phyloP scores from a whole-genome alignment of 768 basidiomycete species.

The Mycena amicta region DNA sequence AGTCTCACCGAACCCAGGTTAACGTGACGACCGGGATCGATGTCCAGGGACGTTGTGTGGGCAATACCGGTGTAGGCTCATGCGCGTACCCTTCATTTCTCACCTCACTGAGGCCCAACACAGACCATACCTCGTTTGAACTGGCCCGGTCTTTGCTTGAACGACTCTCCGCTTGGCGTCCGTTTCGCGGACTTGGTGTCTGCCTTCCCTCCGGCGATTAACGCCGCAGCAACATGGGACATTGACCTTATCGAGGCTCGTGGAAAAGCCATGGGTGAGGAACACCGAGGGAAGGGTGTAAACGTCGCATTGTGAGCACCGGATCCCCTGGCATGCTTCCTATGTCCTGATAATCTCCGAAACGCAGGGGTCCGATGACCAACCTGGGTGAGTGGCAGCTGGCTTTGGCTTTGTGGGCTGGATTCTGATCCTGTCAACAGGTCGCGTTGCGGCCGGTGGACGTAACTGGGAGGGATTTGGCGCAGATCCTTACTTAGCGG shows the following conservation, averaged over 20 bases:
- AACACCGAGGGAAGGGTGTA: conserved; percentile 66
- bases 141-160: conserved; percentile 25
- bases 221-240: conserved; percentile 59
- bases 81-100: conserved; percentile 17
- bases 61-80: conserved; percentile 14
- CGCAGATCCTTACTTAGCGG: conserved; percentile 45
- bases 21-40: conserved; percentile 33
- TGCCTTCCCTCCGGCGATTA: conserved; percentile 63
- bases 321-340: background rate
- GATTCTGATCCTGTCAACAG: background rate
- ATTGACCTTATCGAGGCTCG: conserved; percentile 31
- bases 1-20: background rate
- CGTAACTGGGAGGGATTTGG: conserved; percentile 54
- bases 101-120: too few species aligned
- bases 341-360: conserved; percentile 25
- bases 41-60: conserved; percentile 25
- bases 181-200: conserved; percentile 56
- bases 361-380: conserved; percentile 18
- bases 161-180: conserved; percentile 61
- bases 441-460: conserved; percentile 28
- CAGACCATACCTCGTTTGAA: conserved; percentile 29
- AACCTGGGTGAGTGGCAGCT: conserved; percentile 19
- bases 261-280: conserved; percentile 60
- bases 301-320: conserved; percentile 41
- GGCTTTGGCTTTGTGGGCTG: too few species aligned